Base-by-base conservation (phyloP, 345 rosid genomes). In the Eucalyptus regnans region DNA sequence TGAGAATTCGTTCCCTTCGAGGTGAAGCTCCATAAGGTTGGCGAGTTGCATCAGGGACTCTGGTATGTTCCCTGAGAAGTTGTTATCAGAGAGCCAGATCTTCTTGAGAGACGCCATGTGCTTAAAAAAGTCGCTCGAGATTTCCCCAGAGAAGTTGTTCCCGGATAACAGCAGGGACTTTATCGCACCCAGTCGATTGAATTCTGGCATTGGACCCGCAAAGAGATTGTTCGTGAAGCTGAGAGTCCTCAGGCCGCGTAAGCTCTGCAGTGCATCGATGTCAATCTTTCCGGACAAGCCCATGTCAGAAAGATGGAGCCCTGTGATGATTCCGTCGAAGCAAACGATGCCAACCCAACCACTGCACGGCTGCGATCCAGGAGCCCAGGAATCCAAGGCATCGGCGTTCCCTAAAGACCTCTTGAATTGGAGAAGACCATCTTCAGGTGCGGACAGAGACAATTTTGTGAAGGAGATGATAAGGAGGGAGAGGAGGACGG, bases 81-180 rank as follows among this genome's bases (percentile, higher is more conserved):
- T 90, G 90, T 98, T 96, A 37, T 93, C 52, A 3, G 97, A 91
- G 20, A 97, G 90, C 97, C 96, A 95, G 46, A 93, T 86, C 89
- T 94, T 95, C 93, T 94, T 96, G 71, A 95, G 23, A 0, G 93
- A 91, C 7, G 8, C 87, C 98, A 96, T 95, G 6, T 76, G 91
- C 2, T 25, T 18, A 88, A 98, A 97, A 89, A 91, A 96, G 43
- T 89, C 87, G 1, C 91, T 52, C 4, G 94, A 92, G 13, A 98
- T 97, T 44, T 91, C 93, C n/a, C 98, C 97, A 1, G 97, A 94
- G 89, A 98, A 97, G 50, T 90, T 92, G 85, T 97, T 98, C 46
- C 91, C 91, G 4, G 95, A 90, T 89, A 98, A 71, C 90, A 89
- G 92, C 7, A 97, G 58, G n/a, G 95, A 92, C 91, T 86, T 94